A percentile compares a stretch with the other conserved stretches of the same genome.
These are phyloP conservation scores for Salix viminalis DNA, from an alignment of 345 rosid genomes.

Conservation along the genomic window DNA sequence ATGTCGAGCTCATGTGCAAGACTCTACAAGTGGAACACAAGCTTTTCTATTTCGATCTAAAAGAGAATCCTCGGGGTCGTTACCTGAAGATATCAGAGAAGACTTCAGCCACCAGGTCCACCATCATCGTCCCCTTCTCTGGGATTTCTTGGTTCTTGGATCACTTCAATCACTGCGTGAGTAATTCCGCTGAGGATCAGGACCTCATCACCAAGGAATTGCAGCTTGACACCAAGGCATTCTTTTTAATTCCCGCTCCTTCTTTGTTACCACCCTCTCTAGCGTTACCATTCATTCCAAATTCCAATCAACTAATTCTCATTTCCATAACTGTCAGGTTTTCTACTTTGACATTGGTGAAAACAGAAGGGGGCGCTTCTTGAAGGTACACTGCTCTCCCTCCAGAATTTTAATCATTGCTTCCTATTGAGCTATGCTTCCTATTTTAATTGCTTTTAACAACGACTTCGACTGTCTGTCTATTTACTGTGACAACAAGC, in stretches of 20 bases:
- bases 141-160: slow-evolving; percentile 98
- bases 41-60: slow-evolving; percentile 94
- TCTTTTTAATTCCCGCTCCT: neutral
- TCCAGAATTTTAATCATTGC: neutral
- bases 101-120: slow-evolving; percentile 97
- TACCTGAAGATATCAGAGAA: slow-evolving; percentile 96
- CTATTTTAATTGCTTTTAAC: neutral
- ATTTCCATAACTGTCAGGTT: slow-evolving; percentile 38
- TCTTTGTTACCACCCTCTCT: neutral
- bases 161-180: slow-evolving; percentile 93
- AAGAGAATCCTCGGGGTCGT: slow-evolving; percentile 93
- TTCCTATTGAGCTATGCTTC: neutral
- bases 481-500: neutral
- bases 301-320: neutral
- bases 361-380: slow-evolving; percentile 88
- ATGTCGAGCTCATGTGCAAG: slow-evolving; percentile 90
- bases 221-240: slow-evolving; percentile 93
- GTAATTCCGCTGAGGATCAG: slow-evolving; percentile 60
- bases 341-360: slow-evolving; percentile 97
- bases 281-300: neutral
- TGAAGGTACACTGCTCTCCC: slow-evolving; percentile 49
- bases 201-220: slow-evolving; percentile 91
- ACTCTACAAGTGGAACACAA: slow-evolving; percentile 95
- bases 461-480: neutral
- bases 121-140: slow-evolving; percentile 92